Evolutionary conservation across 2,329 filamentous ascomycete genomes (phyloP), one percentile per base, ranked within the genome.

Genomic region (Arthrobotrys musiformis): DNA sequence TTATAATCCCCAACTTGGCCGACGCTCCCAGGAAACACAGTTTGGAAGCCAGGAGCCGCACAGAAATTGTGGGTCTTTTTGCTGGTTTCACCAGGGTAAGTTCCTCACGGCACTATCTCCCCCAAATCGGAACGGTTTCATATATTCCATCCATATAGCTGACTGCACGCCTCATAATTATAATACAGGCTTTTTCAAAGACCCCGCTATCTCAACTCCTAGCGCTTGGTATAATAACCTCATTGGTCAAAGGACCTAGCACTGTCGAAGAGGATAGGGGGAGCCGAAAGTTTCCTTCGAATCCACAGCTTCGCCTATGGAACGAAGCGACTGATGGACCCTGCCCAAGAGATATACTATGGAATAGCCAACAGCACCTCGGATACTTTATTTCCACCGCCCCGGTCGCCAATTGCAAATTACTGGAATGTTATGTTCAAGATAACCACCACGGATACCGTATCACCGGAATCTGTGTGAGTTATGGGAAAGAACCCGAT

Each of bases 401-500:
- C 4, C 44, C 28, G 22, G 37, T 72, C 6, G 24, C 26, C 4
- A 46, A 54, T 19, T 72, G 68, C 28, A 26, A 42, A 7, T 50
- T n/a, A 2, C 28, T 72, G 4, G 68, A 72, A 17, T 63, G 58
- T 15, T 72, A 56, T 19, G 7, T 72, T 17, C 35, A 46, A 26
- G 68, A 72, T 8, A 35, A 35, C n/a, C 35, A 52, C 3, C 33
- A 48, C 9, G 56, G 46, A 37, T 70, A 56, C 22, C 48, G 35
- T 5, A 35, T 72, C 26, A 63, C 68, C 4, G 68, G 68, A 17
- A 33, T 72, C 19, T 46, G 68, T 15, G n/a, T 72, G 7, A 30
- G 28, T 26, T 63, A 72, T 40, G 68, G 56, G n/a, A 52, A 72
- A 28, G 58, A 72, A 8, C 6, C 60, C 19, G 68, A 58, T 15